Percentiles rank a stretch among this genome's conserved stretches.
Evolutionary conservation across 2,329 filamentous ascomycete genomes (phyloP).

Genomic region (Fusarium sublunatum): DNA sequence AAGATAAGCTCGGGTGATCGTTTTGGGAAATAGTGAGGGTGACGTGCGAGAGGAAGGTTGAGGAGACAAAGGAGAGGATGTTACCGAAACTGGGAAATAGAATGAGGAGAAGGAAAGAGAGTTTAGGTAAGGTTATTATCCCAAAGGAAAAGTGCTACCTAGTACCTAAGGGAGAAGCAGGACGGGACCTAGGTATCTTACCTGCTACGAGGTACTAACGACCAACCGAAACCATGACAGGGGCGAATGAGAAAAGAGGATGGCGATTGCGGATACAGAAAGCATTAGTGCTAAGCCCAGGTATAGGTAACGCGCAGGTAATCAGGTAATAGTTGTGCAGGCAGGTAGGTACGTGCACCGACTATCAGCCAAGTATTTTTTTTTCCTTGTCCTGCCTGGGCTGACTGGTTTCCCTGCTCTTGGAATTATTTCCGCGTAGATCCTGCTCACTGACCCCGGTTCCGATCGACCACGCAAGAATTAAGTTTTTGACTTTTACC

Average conservation of each 20-base stretch:
- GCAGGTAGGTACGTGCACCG: conserved; percentile 13
- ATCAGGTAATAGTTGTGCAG: conserved; percentile 30
- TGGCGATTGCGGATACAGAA: conserved; percentile 35
- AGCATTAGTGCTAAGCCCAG: conserved; percentile 30
- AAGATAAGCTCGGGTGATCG: conserved; percentile 24
- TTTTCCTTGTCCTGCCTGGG: neutral
- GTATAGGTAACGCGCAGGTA: conserved; percentile 19
- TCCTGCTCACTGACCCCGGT: conserved; percentile 23
- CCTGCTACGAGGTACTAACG: conserved; percentile 32
- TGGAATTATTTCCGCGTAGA: conserved; percentile 31
- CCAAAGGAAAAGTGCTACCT: conserved; percentile 28
- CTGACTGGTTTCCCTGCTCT: conserved; percentile 14
- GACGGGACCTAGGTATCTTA: conserved; percentile 3
- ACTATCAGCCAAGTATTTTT: conserved; percentile 25
- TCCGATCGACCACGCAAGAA: conserved; percentile 30
- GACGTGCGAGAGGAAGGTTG: conserved; percentile 15
- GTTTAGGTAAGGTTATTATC: conserved; percentile 31
- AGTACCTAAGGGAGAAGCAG: neutral
- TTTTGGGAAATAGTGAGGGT: conserved; percentile 20
- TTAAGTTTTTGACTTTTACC: conserved; percentile 22
- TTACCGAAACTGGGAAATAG: conserved; percentile 18
- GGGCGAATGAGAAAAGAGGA: conserved; percentile 33
- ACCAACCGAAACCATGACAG: conserved; percentile 35
- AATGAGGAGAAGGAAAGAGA: conserved; percentile 28
- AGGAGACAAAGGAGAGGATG: conserved; percentile 15